Conservation (phyloP, 2,329 filamentous ascomycete genomes). For the Colletotrichum sp. region DNA sequence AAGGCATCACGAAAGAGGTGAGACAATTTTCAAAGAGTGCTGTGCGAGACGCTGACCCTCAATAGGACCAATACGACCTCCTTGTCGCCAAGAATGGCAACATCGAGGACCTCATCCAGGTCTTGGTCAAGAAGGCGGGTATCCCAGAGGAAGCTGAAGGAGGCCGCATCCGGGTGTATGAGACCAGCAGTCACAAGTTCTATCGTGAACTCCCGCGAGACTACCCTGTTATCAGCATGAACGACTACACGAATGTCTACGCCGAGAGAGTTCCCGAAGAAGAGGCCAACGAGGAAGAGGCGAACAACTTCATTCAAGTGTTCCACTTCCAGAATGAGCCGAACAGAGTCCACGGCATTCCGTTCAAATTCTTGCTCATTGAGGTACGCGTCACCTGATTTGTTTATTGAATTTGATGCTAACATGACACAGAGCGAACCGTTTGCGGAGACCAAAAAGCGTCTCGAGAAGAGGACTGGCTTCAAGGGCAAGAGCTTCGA, state of each 20-base stretch:
- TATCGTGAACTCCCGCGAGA: conserved; percentile 77
- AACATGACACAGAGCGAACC: conserved; percentile 67
- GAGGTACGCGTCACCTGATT: conserved; percentile 60
- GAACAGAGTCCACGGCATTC: conserved; percentile 82
- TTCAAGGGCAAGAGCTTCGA: conserved; percentile 98
- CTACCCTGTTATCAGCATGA: conserved; percentile 78
- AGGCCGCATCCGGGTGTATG: conserved; percentile 79
- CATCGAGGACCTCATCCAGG: conserved; percentile 77
- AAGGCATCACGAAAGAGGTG: conserved; percentile 91
- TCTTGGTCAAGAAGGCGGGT: conserved; percentile 80
- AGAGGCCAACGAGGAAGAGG: conserved; percentile 61
- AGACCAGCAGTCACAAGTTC: conserved; percentile 82
- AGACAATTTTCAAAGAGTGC: conserved; percentile 27
- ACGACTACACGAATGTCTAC: conserved; percentile 83
- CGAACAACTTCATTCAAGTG: conserved; percentile 70
- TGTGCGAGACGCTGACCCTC: neutral
- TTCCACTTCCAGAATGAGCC: conserved; percentile 95
- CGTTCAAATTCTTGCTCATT: conserved; percentile 88
- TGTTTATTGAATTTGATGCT: neutral
- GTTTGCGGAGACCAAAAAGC: conserved; percentile 91
- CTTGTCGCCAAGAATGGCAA: conserved; percentile 87
- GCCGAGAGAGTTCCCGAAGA: conserved; percentile 83
- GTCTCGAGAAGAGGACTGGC: conserved; percentile 89
- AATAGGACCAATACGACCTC: conserved; percentile 76
- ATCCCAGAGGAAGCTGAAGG: conserved; percentile 75